Evolutionary conservation across 2,329 filamentous ascomycete species (phyloP), one percentile per base, ranked within the genome.

Genomic region (Calonectria naviculata): DNA sequence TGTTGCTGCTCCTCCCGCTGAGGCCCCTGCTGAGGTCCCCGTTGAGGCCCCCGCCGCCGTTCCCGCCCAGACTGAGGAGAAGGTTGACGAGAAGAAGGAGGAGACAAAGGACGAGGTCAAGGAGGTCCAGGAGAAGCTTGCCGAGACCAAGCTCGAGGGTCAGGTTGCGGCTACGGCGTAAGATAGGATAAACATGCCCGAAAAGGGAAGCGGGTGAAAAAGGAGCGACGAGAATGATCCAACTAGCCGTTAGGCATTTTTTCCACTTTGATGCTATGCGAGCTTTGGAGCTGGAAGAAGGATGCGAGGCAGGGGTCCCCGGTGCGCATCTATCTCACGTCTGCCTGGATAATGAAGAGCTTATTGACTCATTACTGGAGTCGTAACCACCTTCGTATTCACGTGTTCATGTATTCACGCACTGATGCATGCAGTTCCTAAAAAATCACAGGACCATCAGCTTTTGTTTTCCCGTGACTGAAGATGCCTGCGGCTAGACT

Each of bases 111-210:
- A 38, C 41, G 72, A 67, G 31, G 75, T 77, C 1, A 68, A 78
- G n/a, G 76, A 65, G 15, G 76, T 80, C 49, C 72, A 73, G 34
- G 79, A 80, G 72, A 80, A 81, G 74, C 47, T 80, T 73, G 79
- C 73, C 9, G 74, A 73, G 69, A 67, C 77, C 10, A 78, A 75
- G 72, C 54, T 81, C 29, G 75, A 78, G 67, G 76, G 78, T 52
- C 72, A 77, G 67, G 64, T 42, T 24, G 62, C 78, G 44, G 75
- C 75, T 68, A 71, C 66, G 47, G 75, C 71, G 4, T 78, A 72
- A 72, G 52, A 49, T n/a, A 34, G 34, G 19, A 26, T 24, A 24
- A 29, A 21, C 15, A 29, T 10, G 5, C 4, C 28, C 26, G 4
- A 9, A 6, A 21, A 38, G 21, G 52, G 13, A 41, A 38, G 52